These are phyloP conservation scores for Puccinia brachypodii DNA, from an alignment of 1,284 basidiomycete genomes.

Conservation along the genomic window DNA sequence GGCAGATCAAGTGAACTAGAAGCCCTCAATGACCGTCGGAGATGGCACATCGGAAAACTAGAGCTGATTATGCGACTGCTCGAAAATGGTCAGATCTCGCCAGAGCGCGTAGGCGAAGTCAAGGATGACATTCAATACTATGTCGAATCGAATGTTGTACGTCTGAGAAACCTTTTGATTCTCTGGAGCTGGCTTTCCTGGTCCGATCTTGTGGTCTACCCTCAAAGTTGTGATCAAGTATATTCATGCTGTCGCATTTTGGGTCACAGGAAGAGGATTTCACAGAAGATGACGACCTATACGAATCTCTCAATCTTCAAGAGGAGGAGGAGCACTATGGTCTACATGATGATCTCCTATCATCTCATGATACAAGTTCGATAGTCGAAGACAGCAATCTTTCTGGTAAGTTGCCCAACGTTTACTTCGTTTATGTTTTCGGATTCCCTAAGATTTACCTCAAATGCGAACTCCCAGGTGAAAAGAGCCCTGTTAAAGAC, in stretches of 20 bases:
- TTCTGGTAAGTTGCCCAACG: constrained; percentile 29
- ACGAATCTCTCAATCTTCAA: constrained; percentile 95
- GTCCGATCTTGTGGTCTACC: constrained; percentile 11
- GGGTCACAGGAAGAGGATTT: constrained; percentile 83
- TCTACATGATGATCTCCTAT: constrained; percentile 67
- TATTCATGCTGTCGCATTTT: not conserved
- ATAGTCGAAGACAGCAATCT: constrained; percentile 57
- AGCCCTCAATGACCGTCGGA: constrained; percentile 83
- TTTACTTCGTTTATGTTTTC: constrained; percentile 39
- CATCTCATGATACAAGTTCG: constrained; percentile 61
- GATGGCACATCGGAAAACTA: constrained; percentile 90
- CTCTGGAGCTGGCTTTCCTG: not conserved
- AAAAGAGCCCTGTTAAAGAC: constrained; percentile 50
- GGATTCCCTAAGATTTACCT: constrained; percentile 50
- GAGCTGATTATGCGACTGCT: constrained; percentile 90
- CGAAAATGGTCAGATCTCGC: constrained; percentile 85
- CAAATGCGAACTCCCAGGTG: constrained; percentile 51
- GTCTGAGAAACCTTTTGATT: constrained; percentile 57
- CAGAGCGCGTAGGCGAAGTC: constrained; percentile 76
- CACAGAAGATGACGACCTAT: constrained; percentile 95
- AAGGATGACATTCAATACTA: constrained; percentile 98
- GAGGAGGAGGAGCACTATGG: constrained; percentile 87
- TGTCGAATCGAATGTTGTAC: constrained; percentile 88
- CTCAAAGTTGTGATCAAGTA: constrained; percentile 23
- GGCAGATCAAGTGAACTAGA: constrained; percentile 79